Percentiles rank a stretch among this genome's conserved stretches.
These are phyloP conservation scores for Fusarium torulosum DNA, from an alignment of 2,329 filamentous ascomycete species.

Conservation along the genomic window DNA sequence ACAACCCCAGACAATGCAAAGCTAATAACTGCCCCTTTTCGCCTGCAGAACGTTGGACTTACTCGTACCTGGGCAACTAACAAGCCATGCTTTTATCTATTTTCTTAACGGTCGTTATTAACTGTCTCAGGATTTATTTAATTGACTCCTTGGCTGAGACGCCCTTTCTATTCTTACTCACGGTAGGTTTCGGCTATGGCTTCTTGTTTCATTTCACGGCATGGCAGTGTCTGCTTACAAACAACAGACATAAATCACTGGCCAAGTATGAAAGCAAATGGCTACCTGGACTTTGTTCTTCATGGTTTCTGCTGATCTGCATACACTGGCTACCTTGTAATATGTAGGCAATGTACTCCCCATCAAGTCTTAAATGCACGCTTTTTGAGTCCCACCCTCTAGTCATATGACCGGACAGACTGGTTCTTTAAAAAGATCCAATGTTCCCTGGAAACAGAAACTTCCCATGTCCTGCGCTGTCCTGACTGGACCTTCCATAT, in stretches of 20 bases:
- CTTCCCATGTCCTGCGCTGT: neutral
- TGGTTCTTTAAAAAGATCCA: too few species aligned
- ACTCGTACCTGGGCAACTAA: neutral
- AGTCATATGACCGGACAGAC: too few species aligned
- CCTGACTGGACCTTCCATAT: neutral
- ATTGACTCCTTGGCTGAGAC: neutral
- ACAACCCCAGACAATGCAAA: neutral
- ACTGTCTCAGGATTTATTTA: neutral
- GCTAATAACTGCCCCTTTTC: constrained; percentile 9
- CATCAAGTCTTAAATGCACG: neutral
- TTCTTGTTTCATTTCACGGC: neutral
- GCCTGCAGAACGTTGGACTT: neutral
- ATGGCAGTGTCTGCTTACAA: neutral
- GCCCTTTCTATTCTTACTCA: neutral
- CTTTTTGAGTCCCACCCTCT: too few species aligned
- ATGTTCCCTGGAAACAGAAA: too few species aligned
- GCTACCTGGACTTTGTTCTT: neutral
- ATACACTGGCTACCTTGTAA: neutral
- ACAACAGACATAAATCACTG: neutral
- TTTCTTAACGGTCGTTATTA: neutral
- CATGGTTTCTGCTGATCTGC: neutral
- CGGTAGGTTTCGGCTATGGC: neutral
- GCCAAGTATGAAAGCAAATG: neutral
- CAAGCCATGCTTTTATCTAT: neutral
- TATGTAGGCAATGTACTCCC: neutral